A percentile compares a stretch with the other conserved stretches of the same genome.
phyloP scores from a whole-genome alignment of 169 alveolate genomes.

The Toxoplasma gondii region DNA sequence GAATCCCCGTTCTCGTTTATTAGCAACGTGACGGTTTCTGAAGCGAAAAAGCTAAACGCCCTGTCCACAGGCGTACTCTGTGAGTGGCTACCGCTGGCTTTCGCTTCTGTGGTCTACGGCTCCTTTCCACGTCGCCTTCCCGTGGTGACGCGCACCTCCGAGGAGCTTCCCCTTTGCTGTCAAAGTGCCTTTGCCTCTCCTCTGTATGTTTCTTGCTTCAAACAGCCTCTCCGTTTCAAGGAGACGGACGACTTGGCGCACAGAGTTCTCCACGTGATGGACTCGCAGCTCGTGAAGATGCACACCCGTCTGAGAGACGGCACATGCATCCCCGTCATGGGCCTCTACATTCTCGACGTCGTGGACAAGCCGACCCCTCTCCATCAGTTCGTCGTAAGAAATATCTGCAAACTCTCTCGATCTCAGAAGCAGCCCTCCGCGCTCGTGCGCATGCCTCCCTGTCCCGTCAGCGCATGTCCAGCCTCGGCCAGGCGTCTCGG shows the following conservation, averaged over 20 bases:
- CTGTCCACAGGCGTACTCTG: too few species aligned
- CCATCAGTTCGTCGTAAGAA: slow-evolving; percentile 64
- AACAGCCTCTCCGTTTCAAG: slow-evolving; percentile 77
- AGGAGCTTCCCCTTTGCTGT: neutral
- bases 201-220: neutral
- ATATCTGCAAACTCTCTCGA: neutral
- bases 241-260: slow-evolving; percentile 90
- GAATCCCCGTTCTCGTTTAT: too few species aligned
- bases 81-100: too few species aligned
- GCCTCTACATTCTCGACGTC: slow-evolving; percentile 83
- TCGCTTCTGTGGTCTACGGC: too few species aligned
- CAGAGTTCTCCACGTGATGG: slow-evolving; percentile 90
- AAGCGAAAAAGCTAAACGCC: too few species aligned
- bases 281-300: slow-evolving; percentile 88
- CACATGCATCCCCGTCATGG: slow-evolving; percentile 88
- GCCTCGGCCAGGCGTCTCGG: too few species aligned
- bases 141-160: too few species aligned
- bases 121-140: too few species aligned
- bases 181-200: neutral
- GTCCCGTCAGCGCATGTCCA: too few species aligned
- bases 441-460: too few species aligned
- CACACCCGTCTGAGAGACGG: slow-evolving; percentile 93
- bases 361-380: slow-evolving; percentile 87
- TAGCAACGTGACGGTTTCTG: too few species aligned
- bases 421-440: too few species aligned